These are phyloP conservation scores for Penicillium sp. DNA, from an alignment of 2,329 filamentous ascomycete genomes.

Conservation along the genomic window DNA sequence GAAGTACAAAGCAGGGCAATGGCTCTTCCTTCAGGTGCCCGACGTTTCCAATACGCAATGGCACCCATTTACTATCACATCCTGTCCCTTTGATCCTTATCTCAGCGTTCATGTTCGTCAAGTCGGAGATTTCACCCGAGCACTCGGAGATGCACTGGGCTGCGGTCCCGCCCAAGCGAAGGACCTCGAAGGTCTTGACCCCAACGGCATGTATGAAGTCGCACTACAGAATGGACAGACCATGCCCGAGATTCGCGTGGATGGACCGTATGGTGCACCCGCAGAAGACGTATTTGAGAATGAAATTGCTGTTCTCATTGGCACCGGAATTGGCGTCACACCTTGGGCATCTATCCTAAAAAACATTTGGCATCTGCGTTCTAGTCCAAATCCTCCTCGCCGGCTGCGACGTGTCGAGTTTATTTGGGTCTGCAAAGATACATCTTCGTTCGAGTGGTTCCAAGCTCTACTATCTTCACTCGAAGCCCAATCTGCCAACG, in stretches of 20 bases:
- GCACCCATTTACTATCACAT: constrained; percentile 99
- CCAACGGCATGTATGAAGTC: constrained; percentile 96
- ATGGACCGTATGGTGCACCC: constrained; percentile 93
- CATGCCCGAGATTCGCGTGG: constrained; percentile 86
- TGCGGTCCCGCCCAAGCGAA: constrained; percentile 84
- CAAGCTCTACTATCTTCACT: constrained; percentile 88
- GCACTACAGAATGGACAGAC: constrained; percentile 88
- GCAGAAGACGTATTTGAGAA: constrained; percentile 98
- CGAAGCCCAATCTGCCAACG: constrained; percentile 77
- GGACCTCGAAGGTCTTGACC: constrained; percentile 86
- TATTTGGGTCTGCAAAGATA: constrained; percentile 98
- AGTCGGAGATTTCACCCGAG: constrained; percentile 91
- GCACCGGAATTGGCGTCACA: constrained; percentile 82
- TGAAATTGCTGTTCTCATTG: constrained; percentile 74
- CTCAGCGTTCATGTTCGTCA: constrained; percentile 93
- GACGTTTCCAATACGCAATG: constrained; percentile 86
- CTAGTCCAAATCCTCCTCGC: constrained; percentile 81
- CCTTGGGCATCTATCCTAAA: constrained; percentile 86
- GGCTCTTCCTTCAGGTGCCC: constrained; percentile 93
- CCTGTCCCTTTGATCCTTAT: constrained; percentile 93
- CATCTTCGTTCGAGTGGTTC: constrained; percentile 97
- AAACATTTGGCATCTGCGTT: constrained; percentile 96
- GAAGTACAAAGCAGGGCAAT: constrained; percentile 97
- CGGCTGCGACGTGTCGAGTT: constrained; percentile 95
- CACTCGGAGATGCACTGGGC: constrained; percentile 93